Evolutionary conservation across 208 protist genomes (phyloP).

Genomic region (Lotmaria passim): DNA sequence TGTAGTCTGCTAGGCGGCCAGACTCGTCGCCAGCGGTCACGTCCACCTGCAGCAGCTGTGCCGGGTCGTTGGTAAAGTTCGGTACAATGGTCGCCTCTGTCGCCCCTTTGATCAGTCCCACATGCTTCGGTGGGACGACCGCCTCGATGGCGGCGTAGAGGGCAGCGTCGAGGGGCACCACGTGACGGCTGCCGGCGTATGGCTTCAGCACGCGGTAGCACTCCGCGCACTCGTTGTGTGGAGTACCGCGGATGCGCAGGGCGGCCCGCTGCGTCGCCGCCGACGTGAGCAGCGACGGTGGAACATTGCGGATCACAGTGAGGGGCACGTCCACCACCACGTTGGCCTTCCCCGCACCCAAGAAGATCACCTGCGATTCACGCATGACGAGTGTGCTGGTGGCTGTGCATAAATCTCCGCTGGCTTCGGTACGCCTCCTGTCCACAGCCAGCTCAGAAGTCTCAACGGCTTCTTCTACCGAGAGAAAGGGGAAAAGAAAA

Average conservation of each 20-base stretch:
- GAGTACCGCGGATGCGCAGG: conserved; percentile 26
- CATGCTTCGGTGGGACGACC: conserved; percentile 26
- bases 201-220: conserved; percentile 34
- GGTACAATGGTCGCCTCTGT: conserved; percentile 44
- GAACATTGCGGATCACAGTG: not conserved
- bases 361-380: conserved; percentile 18
- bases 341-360: conserved; percentile 36
- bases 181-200: conserved; percentile 38
- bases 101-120: conserved; percentile 19
- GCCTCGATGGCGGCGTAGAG: conserved; percentile 25
- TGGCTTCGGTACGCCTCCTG: no score
- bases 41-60: conserved; percentile 23
- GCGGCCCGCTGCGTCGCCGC: conserved; percentile 19
- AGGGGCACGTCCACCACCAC: conserved; percentile 37
- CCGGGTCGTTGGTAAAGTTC: conserved; percentile 42
- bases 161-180: conserved; percentile 15
- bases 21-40: conserved; percentile 4
- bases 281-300: not conserved
- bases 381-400: not conserved
- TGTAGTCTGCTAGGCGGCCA: conserved; percentile 32
- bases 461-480: no score
- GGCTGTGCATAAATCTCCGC: not conserved
- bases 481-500: no score
- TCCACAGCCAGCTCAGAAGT: no score
- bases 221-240: conserved; percentile 31